Evolutionary conservation across 164 flowering plant genomes (phyloP).

Genomic region (Cinnamomum chago): DNA sequence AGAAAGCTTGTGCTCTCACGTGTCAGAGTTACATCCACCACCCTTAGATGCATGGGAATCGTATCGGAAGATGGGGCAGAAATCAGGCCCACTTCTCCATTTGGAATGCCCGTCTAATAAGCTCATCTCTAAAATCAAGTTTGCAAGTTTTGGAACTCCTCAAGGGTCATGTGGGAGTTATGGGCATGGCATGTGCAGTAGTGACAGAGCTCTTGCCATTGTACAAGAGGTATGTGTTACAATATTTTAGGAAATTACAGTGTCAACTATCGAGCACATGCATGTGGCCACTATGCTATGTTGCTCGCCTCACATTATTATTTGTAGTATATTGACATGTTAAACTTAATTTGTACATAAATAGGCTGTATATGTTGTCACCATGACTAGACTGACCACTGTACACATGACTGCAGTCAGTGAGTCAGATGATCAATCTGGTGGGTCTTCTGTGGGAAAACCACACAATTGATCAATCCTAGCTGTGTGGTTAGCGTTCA

Average conservation of each 20-base stretch:
- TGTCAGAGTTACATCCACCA: conserved; percentile 68
- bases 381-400: not conserved
- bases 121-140: conserved; percentile 71
- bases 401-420: no score
- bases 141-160: conserved; percentile 96
- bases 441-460: no score
- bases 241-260: not conserved
- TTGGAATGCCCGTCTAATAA: conserved; percentile 65
- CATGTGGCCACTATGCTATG: no score
- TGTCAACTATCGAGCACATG: not conserved
- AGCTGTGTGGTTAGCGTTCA: no score
- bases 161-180: conserved; percentile 72
- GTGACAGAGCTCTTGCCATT: conserved; percentile 48
- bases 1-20: conserved; percentile 53
- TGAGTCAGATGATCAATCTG: no score
- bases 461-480: no score
- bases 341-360: not conserved
- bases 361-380: no score
- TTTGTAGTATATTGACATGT: no score
- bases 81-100: conserved; percentile 44
- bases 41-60: conserved; percentile 69
- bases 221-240: conserved; percentile 52
- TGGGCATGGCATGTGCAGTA: conserved; percentile 68
- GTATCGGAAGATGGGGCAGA: conserved; percentile 24
- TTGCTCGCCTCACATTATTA: no score